Percentiles rank a stretch among this genome's conserved stretches.
Evolutionary conservation across 306 rosid species (phyloP).

Genomic region (Rosa chinensis): DNA sequence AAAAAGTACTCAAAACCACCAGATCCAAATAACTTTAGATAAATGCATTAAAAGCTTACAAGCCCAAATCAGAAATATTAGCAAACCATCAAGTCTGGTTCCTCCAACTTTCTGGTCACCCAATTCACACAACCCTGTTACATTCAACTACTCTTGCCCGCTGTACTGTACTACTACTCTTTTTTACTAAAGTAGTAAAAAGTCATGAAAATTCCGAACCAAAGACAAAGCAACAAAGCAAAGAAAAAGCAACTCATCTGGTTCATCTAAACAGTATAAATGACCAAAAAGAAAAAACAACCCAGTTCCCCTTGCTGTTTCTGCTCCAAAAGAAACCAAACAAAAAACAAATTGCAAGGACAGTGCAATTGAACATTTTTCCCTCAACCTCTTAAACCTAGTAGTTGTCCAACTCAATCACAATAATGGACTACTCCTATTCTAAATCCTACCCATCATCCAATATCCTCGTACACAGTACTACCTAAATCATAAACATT

Average conservation of each 20-base stretch:
- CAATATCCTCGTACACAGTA: background rate
- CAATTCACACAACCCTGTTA: background rate
- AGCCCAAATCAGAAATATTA: background rate
- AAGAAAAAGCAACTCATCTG: constrained; percentile 30
- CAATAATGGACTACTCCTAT: background rate
- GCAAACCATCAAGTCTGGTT: background rate
- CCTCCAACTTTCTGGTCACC: constrained; percentile 1
- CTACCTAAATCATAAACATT: background rate
- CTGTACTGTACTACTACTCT: constrained; percentile 11
- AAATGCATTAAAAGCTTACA: background rate
- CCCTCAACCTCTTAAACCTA: background rate
- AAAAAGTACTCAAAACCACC: background rate
- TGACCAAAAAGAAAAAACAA: constrained; percentile 12
- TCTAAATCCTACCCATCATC: background rate
- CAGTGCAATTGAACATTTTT: background rate
- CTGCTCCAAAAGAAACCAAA: constrained; percentile 2
- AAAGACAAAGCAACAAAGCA: constrained; percentile 48
- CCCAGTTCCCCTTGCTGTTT: background rate
- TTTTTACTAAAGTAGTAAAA: constrained; percentile 24
- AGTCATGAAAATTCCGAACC: constrained; percentile 24
- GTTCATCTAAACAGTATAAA: constrained; percentile 2
- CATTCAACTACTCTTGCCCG: constrained; percentile 22
- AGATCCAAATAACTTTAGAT: background rate
- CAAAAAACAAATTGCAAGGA: background rate
- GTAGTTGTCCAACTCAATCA: background rate